A percentile compares a stretch with the other conserved stretches of the same genome.
Evolutionary conservation across 2,329 filamentous ascomycete species (phyloP).

Genomic region (Penicillium verrucosum): DNA sequence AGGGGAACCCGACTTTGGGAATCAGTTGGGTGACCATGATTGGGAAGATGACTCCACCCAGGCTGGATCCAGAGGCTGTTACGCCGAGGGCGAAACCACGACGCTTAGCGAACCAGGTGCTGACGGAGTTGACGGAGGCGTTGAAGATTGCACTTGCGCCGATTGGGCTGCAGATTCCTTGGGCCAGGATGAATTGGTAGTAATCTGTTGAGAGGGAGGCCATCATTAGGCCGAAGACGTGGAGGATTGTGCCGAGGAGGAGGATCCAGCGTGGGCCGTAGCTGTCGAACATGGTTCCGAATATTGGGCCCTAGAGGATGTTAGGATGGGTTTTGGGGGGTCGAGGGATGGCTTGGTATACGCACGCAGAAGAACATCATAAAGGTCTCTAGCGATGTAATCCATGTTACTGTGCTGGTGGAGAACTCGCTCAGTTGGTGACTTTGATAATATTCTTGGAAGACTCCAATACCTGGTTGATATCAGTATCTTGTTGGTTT

Average conservation of each 20-base stretch:
- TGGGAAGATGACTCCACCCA: conserved; percentile 60
- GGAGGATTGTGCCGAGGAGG: conserved; percentile 50
- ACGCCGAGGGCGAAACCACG: conserved; percentile 55
- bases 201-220: conserved; percentile 52
- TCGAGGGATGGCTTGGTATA: neutral
- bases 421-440: conserved; percentile 50
- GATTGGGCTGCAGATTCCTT: conserved; percentile 53
- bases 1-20: conserved; percentile 52
- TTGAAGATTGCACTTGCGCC: conserved; percentile 52
- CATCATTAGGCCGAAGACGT: conserved; percentile 61
- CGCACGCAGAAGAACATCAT: conserved; percentile 27
- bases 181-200: conserved; percentile 56
- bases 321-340: neutral
- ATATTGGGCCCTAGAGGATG: conserved; percentile 50
- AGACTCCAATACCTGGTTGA: conserved; percentile 26
- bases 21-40: conserved; percentile 60
- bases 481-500: neutral
- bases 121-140: conserved; percentile 35
- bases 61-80: conserved; percentile 52
- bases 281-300: conserved; percentile 63
- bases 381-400: conserved; percentile 48
- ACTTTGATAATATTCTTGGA: conserved; percentile 56
- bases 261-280: conserved; percentile 59
- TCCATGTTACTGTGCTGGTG: conserved; percentile 60
- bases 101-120: conserved; percentile 53